A percentile compares a stretch with the other conserved stretches of the same genome.
These are phyloP conservation scores for Hysterium pulicare DNA, from an alignment of 2,329 filamentous ascomycete genomes.

Conservation along the genomic window DNA sequence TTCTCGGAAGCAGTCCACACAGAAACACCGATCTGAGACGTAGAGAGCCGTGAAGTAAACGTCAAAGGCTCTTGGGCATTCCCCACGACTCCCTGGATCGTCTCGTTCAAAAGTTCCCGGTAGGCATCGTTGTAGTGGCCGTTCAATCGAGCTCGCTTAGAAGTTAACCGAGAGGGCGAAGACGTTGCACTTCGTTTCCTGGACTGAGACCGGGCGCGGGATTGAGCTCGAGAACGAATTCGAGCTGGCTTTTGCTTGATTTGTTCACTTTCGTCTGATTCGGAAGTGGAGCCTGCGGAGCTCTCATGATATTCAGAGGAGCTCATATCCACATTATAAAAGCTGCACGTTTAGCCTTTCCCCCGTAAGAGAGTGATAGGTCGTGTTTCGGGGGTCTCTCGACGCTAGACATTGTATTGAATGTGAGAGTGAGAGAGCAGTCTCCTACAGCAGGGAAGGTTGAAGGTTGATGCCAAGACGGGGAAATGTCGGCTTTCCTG, in stretches of 20 bases:
- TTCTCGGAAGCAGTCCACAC: constrained; percentile 73
- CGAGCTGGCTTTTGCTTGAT: no score
- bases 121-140: constrained; percentile 47
- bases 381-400: no score
- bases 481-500: constrained; percentile 6
- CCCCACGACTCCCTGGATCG: background rate
- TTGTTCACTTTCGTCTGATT: no score
- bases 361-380: no score
- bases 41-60: constrained; percentile 9
- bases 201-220: background rate
- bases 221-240: no score
- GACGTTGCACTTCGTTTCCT: background rate
- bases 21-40: constrained; percentile 65
- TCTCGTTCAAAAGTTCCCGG: constrained; percentile 30
- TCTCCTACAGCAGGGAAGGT: no score
- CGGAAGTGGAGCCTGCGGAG: no score
- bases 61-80: background rate
- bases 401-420: no score
- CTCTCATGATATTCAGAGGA: no score
- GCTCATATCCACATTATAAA: no score
- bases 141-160: constrained; percentile 28
- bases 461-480: constrained; percentile 11
- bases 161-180: constrained; percentile 15
- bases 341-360: no score
- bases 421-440: no score